Percentiles rank a stretch among this genome's conserved stretches.
phyloP scores from a whole-genome alignment of 768 basidiomycete species.

The Rhodotorula babjevae region DNA sequence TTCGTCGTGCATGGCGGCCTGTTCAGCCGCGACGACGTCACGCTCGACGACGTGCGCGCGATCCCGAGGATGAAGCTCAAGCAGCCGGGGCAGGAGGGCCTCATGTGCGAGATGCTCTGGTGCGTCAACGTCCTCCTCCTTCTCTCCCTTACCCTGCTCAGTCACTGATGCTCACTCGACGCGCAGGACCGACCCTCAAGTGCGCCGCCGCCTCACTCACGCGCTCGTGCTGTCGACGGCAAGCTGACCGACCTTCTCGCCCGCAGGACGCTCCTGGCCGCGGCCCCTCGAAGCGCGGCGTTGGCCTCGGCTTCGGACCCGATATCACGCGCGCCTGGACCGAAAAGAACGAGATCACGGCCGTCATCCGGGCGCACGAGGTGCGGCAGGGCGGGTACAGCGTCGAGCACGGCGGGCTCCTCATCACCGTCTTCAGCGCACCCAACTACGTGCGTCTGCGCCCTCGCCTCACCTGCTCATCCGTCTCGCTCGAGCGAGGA shows the following conservation, averaged over 20 bases:
- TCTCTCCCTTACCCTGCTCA: too few species aligned
- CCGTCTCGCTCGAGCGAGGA: conserved; percentile 41
- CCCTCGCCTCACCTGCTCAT: too few species aligned
- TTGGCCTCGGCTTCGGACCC: conserved; percentile 92
- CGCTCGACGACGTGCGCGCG: conserved; percentile 83
- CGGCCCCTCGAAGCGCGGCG: conserved; percentile 94
- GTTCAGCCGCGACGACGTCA: conserved; percentile 92
- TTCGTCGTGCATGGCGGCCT: conserved; percentile 91
- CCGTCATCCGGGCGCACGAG: conserved; percentile 91
- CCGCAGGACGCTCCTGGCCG: conserved; percentile 83
- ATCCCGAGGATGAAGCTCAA: conserved; percentile 71
- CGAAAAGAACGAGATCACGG: conserved; percentile 49
- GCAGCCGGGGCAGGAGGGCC: conserved; percentile 88
- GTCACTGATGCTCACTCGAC: too few species aligned
- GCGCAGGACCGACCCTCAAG: conserved; percentile 11
- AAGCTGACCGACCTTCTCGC: conserved; percentile 53
- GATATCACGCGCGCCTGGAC: conserved; percentile 42
- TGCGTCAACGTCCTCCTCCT: background rate
- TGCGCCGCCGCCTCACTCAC: background rate
- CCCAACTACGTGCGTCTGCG: conserved; percentile 72
- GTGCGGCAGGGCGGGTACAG: conserved; percentile 90
- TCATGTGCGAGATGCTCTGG: conserved; percentile 67
- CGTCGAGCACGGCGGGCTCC: conserved; percentile 87
- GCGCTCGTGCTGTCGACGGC: conserved; percentile 62
- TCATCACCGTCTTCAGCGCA: conserved; percentile 91